Evolutionary conservation across 768 basidiomycete genomes (phyloP).

Genomic region (Kwoniella europaea): DNA sequence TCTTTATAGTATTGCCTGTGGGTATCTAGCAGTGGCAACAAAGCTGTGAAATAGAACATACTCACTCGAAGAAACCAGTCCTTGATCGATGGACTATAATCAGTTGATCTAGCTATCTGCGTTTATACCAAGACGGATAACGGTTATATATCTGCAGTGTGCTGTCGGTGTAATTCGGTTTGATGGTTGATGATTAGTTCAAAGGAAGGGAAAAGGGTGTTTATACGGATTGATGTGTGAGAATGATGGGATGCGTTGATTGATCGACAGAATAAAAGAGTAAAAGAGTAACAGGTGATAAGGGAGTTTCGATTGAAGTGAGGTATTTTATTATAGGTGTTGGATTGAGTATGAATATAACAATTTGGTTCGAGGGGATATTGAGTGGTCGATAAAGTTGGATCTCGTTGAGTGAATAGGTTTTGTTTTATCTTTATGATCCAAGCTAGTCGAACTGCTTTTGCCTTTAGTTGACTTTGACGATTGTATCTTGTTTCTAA

Average conservation of each 20-base stretch:
- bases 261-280: conserved; percentile 8
- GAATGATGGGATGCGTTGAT: background rate
- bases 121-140: background rate
- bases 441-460: too few relatives aligned
- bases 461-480: background rate
- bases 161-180: conserved; percentile 6
- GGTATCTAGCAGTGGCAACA: background rate
- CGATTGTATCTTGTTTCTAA: background rate
- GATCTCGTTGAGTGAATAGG: too few relatives aligned
- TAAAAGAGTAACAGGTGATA: background rate
- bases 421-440: too few relatives aligned
- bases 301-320: background rate
- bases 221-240: background rate
- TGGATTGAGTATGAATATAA: background rate
- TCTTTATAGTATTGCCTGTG: background rate
- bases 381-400: background rate
- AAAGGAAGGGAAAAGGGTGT: conserved; percentile 11
- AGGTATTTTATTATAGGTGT: background rate
- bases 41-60: background rate
- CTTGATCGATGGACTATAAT: background rate
- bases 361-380: conserved; percentile 9
- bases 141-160: background rate
- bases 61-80: background rate
- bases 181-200: background rate
- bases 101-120: background rate